A percentile compares a stretch with the other conserved stretches of the same genome.
phyloP scores from a whole-genome alignment of 208 protist genomes.

The Trypanosoma conorhini region DNA sequence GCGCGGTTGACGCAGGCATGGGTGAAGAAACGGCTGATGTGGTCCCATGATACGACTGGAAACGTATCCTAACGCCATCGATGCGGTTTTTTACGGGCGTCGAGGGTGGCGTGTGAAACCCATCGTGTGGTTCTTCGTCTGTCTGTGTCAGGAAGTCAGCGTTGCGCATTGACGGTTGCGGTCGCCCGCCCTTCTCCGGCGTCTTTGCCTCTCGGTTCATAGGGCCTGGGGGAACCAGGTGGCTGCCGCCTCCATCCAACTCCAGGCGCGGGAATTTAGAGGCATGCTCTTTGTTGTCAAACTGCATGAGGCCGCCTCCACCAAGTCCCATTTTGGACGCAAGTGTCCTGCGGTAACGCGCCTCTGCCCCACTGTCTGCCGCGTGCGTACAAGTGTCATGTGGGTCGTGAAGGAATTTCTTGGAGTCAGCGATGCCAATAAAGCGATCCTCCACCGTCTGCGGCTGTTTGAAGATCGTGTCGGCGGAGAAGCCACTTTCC shows the following conservation, averaged over 20 bases:
- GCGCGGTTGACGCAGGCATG: not conserved
- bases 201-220: not conserved
- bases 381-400: not conserved
- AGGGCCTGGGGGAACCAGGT: not conserved
- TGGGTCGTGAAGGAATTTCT: conserved; percentile 28
- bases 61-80: not conserved
- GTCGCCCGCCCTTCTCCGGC: not conserved
- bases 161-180: not conserved
- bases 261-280: not conserved
- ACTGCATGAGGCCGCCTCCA: conserved; percentile 19
- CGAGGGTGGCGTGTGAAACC: conserved; percentile 14
- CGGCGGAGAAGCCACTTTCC: not conserved
- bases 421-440: conserved; percentile 29
- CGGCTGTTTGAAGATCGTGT: not conserved
- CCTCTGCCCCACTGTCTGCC: conserved; percentile 5
- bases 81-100: not conserved
- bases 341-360: conserved; percentile 22
- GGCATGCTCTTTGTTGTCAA: not conserved
- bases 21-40: conserved; percentile 1
- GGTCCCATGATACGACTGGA: not conserved
- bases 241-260: not conserved
- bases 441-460: conserved; percentile 22
- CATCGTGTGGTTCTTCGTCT: not conserved
- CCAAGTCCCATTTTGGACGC: conserved; percentile 28
- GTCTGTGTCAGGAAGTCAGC: not conserved